Evolutionary conservation across 768 basidiomycete genomes (phyloP), one percentile per base, ranked within the genome.

Genomic region (Amanita jacksonii): DNA sequence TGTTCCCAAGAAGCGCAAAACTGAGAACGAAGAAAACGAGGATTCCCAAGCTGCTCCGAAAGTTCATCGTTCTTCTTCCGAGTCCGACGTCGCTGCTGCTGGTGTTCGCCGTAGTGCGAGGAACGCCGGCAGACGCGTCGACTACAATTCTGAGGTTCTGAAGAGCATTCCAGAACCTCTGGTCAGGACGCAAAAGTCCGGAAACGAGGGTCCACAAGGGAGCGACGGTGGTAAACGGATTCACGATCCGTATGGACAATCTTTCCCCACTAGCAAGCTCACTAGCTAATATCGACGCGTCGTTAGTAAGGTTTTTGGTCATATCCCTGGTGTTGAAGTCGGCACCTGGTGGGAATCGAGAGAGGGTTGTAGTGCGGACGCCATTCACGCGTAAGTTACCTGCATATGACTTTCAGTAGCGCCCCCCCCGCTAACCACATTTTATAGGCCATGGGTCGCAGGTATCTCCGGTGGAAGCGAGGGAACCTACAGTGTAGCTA

Each of bases 281-380:
- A 6, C 51, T 28, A 0, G n/a, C n/a, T n/a, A n/a, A 20, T 28
- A 47, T 20, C 43, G 36, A 12, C 32, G 36, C 5, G 16, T 34
- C 18, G 4, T 47, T 33, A 88, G 85, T 8, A 92, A 90, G 63
- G 72, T 64, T 2, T 92, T 78, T 59, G 92, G 92, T 0, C 52
- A 68, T 25, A 93, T 96, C 45, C 88, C 89, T 5, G 87, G 76
- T 2, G 60, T 94, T 15, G 68, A 70, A 19, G 77, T 91, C 12
- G 90, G 89, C 2, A 79, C 79, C 19, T 87, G 85, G 81, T 96
- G 89, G 88, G 72, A 76, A 44, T 74, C 70, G 4, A 68, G 89
- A 66, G 69, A 63, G 45, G 76, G 53, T 8, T 92, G 89, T 51
- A 86, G 85, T 38, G 62, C 57, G 1, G 90, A 87, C 58, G 72